These are phyloP conservation scores for Cercospora brassicicola DNA, from an alignment of 2,329 filamentous ascomycete species.

Conservation along the genomic window DNA sequence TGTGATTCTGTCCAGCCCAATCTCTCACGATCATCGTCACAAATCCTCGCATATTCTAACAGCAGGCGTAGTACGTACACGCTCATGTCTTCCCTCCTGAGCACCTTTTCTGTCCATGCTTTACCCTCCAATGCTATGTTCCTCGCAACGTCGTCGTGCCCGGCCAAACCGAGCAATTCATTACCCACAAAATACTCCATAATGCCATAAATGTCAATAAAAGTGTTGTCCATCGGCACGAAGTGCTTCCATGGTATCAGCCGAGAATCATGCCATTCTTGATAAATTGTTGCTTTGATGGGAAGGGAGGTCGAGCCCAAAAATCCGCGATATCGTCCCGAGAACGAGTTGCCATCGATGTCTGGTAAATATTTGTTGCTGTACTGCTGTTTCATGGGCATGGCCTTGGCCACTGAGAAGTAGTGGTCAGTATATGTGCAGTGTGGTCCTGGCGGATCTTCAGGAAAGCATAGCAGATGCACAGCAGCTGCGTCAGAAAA, in stretches of 20 bases:
- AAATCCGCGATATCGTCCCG: constrained; percentile 39
- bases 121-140: constrained; percentile 66
- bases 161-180: constrained; percentile 32
- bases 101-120: constrained; percentile 65
- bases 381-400: constrained; percentile 47
- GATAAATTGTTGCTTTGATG: constrained; percentile 41
- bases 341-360: constrained; percentile 64
- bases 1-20: constrained; percentile 42
- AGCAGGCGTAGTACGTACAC: constrained; percentile 73
- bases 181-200: constrained; percentile 58
- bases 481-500: constrained; percentile 48
- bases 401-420: constrained; percentile 37
- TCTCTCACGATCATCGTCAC: constrained; percentile 44
- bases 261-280: constrained; percentile 43
- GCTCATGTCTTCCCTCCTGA: constrained; percentile 74
- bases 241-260: constrained; percentile 42
- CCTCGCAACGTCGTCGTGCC: constrained; percentile 59
- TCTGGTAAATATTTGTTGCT: constrained; percentile 68
- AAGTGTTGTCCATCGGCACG: constrained; percentile 37
- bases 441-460: constrained; percentile 33
- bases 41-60: constrained; percentile 48
- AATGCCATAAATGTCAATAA: constrained; percentile 33
- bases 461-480: constrained; percentile 48
- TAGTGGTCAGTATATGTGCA: constrained; percentile 52
- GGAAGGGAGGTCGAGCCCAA: constrained; percentile 31